These are phyloP conservation scores for Wickerhamomyces mucosus DNA, from an alignment of 805 yeast genomes.

Conservation along the genomic window DNA sequence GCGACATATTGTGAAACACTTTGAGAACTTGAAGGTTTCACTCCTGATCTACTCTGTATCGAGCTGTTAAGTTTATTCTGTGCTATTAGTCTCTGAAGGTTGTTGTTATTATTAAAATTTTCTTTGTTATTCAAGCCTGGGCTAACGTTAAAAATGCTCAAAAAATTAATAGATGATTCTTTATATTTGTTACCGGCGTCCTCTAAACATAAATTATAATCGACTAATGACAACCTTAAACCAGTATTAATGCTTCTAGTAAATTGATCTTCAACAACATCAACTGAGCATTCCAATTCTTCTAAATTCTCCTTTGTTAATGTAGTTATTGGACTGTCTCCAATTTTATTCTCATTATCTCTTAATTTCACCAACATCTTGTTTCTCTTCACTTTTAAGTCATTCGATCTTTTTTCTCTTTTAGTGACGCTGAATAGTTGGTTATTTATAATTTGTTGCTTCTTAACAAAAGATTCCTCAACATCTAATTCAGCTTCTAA, in stretches of 20 bases:
- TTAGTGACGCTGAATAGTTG: conserved; percentile 37
- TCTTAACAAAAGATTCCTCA: conserved; percentile 29
- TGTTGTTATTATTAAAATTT: conserved; percentile 1
- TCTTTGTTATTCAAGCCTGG: conserved; percentile 2
- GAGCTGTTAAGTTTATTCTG: conserved; percentile 12
- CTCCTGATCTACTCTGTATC: background rate
- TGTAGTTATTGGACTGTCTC: conserved; percentile 34
- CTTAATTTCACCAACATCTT: conserved; percentile 29
- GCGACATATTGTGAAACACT: conserved; percentile 7
- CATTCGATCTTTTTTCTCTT: conserved; percentile 39
- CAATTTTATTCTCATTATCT: conserved; percentile 35
- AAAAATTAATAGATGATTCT: conserved; percentile 14
- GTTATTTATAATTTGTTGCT: conserved; percentile 32
- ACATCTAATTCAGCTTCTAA: conserved; percentile 28
- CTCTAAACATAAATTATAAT: conserved; percentile 25
- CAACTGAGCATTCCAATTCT: conserved; percentile 39
- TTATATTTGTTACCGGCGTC: conserved; percentile 10
- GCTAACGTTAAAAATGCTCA: conserved; percentile 9
- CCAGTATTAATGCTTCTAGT: conserved; percentile 35
- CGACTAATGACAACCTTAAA: conserved; percentile 35
- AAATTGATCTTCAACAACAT: conserved; percentile 42
- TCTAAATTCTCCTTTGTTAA: conserved; percentile 42
- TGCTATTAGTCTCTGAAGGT: conserved; percentile 18
- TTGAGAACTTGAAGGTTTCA: background rate
- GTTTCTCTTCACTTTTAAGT: conserved; percentile 26